Evolutionary conservation across 495 filamentous ascomycete species (phyloP).

Genomic region (Wilcoxina mikolae): DNA sequence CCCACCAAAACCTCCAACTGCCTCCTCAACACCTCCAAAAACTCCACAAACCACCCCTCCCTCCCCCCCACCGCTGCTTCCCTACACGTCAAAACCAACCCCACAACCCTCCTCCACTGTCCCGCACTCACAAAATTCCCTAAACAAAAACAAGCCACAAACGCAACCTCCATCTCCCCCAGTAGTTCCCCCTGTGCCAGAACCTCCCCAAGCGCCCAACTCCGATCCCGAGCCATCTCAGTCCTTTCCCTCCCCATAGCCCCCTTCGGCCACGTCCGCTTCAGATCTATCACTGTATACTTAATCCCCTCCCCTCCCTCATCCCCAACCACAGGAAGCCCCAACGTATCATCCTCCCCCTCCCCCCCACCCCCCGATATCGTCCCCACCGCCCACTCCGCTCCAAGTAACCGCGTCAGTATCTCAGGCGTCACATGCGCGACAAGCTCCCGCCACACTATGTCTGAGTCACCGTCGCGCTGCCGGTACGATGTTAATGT

Average conservation of each 20-base stretch:
- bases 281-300: slow-evolving; percentile 23
- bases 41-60: slow-evolving; percentile 41
- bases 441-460: not conserved
- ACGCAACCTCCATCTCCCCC: slow-evolving; percentile 79
- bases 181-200: slow-evolving; percentile 38
- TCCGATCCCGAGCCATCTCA: slow-evolving; percentile 51
- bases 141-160: slow-evolving; percentile 63
- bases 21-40: slow-evolving; percentile 48
- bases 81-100: slow-evolving; percentile 46
- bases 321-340: not conserved
- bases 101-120: slow-evolving; percentile 70
- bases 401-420: slow-evolving; percentile 2
- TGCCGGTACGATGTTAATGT: slow-evolving; percentile 14
- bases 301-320: slow-evolving; percentile 6
- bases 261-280: slow-evolving; percentile 50
- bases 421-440: not conserved
- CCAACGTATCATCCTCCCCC: not conserved
- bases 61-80: slow-evolving; percentile 36
- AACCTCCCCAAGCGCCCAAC: slow-evolving; percentile 49
- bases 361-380: not conserved
- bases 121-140: slow-evolving; percentile 75
- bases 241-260: slow-evolving; percentile 59
- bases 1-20: slow-evolving; percentile 58
- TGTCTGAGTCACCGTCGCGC: not conserved
- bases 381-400: not conserved